A percentile compares a stretch with the other conserved stretches of the same genome.
Conservation (phyloP, 176 grass and related monocot genomes). For the Ensete glaucum region DNA sequence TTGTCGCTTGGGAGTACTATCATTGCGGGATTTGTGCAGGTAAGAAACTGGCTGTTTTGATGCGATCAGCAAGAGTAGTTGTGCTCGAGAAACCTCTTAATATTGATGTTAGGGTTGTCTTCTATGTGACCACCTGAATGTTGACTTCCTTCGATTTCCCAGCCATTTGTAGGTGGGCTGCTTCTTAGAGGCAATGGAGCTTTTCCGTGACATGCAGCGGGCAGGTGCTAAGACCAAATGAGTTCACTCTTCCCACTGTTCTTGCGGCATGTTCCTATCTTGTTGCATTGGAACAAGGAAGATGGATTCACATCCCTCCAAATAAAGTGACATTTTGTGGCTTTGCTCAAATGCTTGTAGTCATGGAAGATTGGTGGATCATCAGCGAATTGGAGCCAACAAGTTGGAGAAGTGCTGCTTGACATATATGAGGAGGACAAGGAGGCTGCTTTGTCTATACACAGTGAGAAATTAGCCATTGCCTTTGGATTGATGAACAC, state of each 20-base stretch:
- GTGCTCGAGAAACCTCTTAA: background rate
- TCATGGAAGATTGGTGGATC: conserved; percentile 12
- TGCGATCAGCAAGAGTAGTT: background rate
- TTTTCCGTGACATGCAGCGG: conserved; percentile 1
- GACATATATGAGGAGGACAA: conserved; percentile 11
- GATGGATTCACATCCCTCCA: conserved; percentile 18
- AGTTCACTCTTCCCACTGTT: conserved; percentile 14
- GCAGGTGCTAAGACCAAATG: conserved; percentile 12
- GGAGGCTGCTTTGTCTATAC: conserved; percentile 16
- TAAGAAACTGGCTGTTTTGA: background rate
- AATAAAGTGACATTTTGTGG: conserved; percentile 22
- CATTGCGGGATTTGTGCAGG: conserved; percentile 13
- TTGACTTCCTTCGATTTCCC: background rate
- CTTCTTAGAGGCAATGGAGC: conserved; percentile 8
- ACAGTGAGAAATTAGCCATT: conserved; percentile 20
- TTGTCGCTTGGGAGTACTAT: conserved; percentile 11
- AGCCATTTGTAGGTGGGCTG: conserved; percentile 13
- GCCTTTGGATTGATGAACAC: conserved; percentile 18
- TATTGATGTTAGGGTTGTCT: background rate
- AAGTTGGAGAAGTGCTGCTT: conserved; percentile 20
- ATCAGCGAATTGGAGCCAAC: background rate
- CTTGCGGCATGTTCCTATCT: conserved; percentile 13
- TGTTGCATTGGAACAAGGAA: conserved; percentile 12
- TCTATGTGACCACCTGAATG: background rate
- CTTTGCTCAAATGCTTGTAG: conserved; percentile 23